These are phyloP conservation scores for Phytomonas sp. DNA, from an alignment of 208 protist genomes.

Conservation along the genomic window DNA sequence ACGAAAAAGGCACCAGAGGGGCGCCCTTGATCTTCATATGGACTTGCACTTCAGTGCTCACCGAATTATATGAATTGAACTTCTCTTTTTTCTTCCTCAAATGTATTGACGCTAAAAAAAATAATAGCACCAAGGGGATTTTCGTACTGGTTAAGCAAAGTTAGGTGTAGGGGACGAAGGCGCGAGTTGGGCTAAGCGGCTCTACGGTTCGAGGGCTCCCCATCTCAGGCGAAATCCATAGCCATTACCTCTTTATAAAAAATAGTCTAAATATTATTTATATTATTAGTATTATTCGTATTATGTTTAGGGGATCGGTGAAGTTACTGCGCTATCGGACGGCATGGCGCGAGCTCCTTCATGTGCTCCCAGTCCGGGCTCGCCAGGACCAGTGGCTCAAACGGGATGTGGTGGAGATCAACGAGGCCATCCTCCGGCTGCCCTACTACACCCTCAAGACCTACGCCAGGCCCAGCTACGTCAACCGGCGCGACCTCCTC, in stretches of 20 bases:
- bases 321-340: conserved; percentile 48
- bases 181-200: neutral
- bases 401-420: conserved; percentile 76
- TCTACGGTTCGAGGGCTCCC: neutral
- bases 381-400: conserved; percentile 79
- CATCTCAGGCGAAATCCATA: no score
- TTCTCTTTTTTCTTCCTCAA: neutral
- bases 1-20: neutral
- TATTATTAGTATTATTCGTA: conserved; percentile 6
- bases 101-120: neutral
- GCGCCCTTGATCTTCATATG: neutral
- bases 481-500: conserved; percentile 11
- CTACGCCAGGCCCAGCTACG: conserved; percentile 18
- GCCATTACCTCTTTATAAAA: conserved; percentile 7
- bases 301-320: conserved; percentile 32
- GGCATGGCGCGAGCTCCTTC: conserved; percentile 81
- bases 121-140: neutral
- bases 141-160: neutral
- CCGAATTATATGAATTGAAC: neutral
- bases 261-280: conserved; percentile 7
- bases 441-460: conserved; percentile 84
- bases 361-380: conserved; percentile 53
- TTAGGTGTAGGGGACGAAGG: neutral
- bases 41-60: neutral
- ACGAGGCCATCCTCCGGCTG: conserved; percentile 60